Conservation (phyloP, 169 alveolate genomes). For the Plasmodium inui region DNA sequence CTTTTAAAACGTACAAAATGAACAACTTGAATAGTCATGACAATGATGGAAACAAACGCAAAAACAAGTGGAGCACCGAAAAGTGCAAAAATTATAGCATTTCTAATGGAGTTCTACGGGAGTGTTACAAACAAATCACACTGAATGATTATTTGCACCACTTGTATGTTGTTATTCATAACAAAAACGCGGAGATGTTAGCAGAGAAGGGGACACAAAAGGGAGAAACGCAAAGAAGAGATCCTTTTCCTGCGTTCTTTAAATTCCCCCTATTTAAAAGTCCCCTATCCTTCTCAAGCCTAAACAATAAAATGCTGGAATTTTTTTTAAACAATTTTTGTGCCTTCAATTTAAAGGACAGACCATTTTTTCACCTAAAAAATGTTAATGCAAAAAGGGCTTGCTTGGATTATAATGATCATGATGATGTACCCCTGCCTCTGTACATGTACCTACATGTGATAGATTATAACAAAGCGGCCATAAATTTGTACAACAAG, state of each 20-base stretch:
- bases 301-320: conserved; percentile 31
- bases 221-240: neutral
- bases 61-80: neutral
- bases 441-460: conserved; percentile 62
- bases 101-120: conserved; percentile 32
- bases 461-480: conserved; percentile 70
- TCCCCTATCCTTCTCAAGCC: neutral
- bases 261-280: conserved; percentile 15
- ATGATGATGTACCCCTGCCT: conserved; percentile 13
- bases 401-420: neutral
- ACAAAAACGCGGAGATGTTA: conserved; percentile 13
- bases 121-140: conserved; percentile 29
- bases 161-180: conserved; percentile 33
- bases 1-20: neutral
- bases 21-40: neutral
- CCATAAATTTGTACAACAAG: conserved; percentile 62
- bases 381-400: neutral
- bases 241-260: neutral
- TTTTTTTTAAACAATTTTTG: conserved; percentile 45
- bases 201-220: neutral
- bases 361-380: conserved; percentile 22
- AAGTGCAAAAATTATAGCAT: conserved; percentile 44
- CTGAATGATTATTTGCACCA: conserved; percentile 48
- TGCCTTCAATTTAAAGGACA: conserved; percentile 54
- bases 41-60: neutral